These are phyloP conservation scores for Heritiera fomes DNA, from an alignment of 345 rosid species.

Conservation along the genomic window DNA sequence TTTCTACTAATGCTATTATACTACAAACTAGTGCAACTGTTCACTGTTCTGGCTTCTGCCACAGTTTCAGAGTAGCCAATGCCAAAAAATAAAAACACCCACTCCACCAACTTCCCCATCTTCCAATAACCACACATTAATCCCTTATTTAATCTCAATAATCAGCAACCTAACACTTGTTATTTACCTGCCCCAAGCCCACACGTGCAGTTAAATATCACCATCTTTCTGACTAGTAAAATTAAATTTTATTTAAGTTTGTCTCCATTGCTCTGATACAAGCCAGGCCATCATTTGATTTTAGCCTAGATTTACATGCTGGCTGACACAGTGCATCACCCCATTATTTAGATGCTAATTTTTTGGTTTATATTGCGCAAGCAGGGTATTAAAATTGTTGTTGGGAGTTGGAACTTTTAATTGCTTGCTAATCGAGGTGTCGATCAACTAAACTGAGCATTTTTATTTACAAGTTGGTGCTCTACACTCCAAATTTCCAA, in stretches of 20 bases:
- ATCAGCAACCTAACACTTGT: background rate
- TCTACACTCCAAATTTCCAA: background rate
- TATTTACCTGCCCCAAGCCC: slow-evolving; percentile 10
- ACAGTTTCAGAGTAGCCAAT: slow-evolving; percentile 27
- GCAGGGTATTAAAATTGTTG: background rate
- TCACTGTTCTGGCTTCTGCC: background rate
- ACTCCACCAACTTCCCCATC: slow-evolving; percentile 16
- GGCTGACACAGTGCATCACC: background rate
- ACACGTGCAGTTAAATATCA: slow-evolving; percentile 15
- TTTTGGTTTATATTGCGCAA: background rate
- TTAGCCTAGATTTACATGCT: slow-evolving; percentile 3
- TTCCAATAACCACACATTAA: background rate
- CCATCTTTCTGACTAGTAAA: background rate
- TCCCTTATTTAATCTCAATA: background rate
- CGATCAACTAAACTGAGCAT: slow-evolving; percentile 5
- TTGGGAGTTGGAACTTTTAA: slow-evolving; percentile 5
- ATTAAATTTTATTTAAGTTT: too few relatives aligned
- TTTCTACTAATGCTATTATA: too few relatives aligned
- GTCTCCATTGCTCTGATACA: background rate
- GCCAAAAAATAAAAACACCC: slow-evolving; percentile 12
- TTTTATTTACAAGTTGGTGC: slow-evolving; percentile 32
- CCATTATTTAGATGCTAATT: background rate
- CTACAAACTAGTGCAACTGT: background rate
- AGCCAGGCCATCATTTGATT: slow-evolving; percentile 3
- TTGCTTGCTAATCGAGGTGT: slow-evolving; percentile 24